Evolutionary conservation across 768 basidiomycete species (phyloP).

Genomic region (Saitozyma podzolica): DNA sequence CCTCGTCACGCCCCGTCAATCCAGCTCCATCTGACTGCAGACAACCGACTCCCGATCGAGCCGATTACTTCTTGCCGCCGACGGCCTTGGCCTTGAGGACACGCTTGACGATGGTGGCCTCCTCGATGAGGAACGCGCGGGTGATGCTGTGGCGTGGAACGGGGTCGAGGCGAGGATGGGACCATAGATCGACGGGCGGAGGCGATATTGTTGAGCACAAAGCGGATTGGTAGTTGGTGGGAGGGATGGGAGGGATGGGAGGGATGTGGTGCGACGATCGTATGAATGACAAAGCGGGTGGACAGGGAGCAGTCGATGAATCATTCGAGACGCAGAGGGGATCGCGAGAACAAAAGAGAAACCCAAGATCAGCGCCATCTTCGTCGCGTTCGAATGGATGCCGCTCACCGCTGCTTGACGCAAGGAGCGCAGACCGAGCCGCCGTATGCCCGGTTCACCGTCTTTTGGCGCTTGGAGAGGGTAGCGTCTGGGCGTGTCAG

Average conservation of each 20-base stretch:
- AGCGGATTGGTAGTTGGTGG: neutral
- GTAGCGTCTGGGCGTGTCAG: constrained; percentile 63
- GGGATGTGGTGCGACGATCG: neutral
- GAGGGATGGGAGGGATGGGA: no score
- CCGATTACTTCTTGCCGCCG: constrained; percentile 44
- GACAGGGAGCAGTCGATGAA: no score
- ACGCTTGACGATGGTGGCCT: constrained; percentile 99
- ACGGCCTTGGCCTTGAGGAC: constrained; percentile 86
- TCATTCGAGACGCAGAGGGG: no score
- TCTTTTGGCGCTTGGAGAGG: constrained; percentile 96
- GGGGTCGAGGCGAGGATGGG: constrained; percentile 1
- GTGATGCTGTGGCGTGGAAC: constrained; percentile 67
- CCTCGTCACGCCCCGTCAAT: no score
- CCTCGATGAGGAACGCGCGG: constrained; percentile 97
- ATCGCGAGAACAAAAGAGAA: neutral
- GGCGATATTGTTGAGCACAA: constrained; percentile 1
- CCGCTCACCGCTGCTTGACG: constrained; percentile 81
- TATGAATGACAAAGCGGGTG: neutral
- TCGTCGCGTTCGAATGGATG: neutral
- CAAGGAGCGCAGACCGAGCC: constrained; percentile 95
- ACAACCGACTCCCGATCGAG: no score
- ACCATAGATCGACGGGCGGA: constrained; percentile 3
- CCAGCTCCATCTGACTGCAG: no score
- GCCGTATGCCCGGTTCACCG: constrained; percentile 92
- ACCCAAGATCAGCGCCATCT: constrained; percentile 11